Conservation (phyloP, 257 asterid genomes). For the Capsicum rhomboideum region DNA sequence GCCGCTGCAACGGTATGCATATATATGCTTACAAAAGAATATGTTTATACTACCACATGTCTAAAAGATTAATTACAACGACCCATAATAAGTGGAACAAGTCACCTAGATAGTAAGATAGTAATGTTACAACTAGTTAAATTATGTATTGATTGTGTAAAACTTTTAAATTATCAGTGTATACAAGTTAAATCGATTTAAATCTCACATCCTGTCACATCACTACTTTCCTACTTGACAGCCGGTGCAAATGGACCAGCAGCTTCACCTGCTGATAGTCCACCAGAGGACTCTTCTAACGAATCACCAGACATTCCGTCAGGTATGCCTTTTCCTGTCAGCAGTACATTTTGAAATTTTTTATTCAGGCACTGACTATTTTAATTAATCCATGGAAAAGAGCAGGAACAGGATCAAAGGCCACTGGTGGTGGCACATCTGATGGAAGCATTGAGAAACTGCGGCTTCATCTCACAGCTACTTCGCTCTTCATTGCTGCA, state of each 20-base stretch:
- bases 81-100: not conserved
- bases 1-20: slow-evolving; percentile 33
- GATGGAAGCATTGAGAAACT: slow-evolving; percentile 19
- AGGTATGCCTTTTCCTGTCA: not conserved
- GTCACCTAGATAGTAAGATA: not conserved
- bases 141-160: not conserved
- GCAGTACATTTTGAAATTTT: not conserved
- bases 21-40: not conserved
- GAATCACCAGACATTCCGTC: not conserved
- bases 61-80: not conserved
- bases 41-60: no score
- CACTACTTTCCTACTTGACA: not conserved
- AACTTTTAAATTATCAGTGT: not conserved
- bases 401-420: slow-evolving; percentile 31
- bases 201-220: not conserved
- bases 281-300: slow-evolving; percentile 3
- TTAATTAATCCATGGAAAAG: not conserved
- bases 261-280: not conserved
- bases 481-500: slow-evolving; percentile 14
- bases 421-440: slow-evolving; percentile 19
- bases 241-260: slow-evolving; percentile 20
- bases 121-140: no score
- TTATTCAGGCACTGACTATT: not conserved
- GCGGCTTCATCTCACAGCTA: slow-evolving; percentile 1
- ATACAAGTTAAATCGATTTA: not conserved